Evolutionary conservation across 202 grass and related monocot genomes (phyloP).

Genomic region (Panicum hallii): DNA sequence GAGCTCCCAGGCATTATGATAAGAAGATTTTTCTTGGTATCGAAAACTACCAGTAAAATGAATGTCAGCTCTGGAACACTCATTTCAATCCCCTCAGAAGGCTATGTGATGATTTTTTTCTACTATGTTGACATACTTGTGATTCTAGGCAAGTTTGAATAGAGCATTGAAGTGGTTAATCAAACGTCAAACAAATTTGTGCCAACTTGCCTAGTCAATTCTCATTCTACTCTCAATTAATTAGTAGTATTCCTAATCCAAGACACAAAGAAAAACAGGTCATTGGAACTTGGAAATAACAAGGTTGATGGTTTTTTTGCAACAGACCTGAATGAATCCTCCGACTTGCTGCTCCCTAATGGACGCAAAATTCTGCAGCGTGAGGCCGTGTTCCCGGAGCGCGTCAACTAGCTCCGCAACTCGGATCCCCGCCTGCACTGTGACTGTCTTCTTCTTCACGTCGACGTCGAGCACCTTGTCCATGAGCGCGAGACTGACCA

Average conservation of each 20-base stretch:
- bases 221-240: not conserved
- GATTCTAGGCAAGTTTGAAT: not conserved
- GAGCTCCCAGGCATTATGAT: slow-evolving; percentile 13
- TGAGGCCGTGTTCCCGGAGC: slow-evolving; percentile 74
- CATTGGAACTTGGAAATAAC: not conserved
- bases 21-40: not conserved
- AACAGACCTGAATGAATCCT: slow-evolving; percentile 77
- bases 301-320: not conserved
- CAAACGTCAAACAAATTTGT: not conserved
- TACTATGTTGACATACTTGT: not conserved
- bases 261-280: not conserved
- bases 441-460: slow-evolving; percentile 70
- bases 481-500: slow-evolving; percentile 93
- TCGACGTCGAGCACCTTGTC: slow-evolving; percentile 87
- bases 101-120: not conserved
- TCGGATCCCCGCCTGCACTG: slow-evolving; percentile 83
- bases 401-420: slow-evolving; percentile 77
- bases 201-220: not conserved
- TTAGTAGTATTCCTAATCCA: not conserved
- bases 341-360: slow-evolving; percentile 85
- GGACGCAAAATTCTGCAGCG: slow-evolving; percentile 87
- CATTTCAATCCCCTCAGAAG: too few species aligned
- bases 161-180: not conserved
- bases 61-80: too few species aligned
- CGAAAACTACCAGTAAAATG: too few species aligned